A percentile compares a stretch with the other conserved stretches of the same genome.
Evolutionary conservation across 23 red algal genomes (phyloP).

Genomic region (Gracilaria vermiculophylla): DNA sequence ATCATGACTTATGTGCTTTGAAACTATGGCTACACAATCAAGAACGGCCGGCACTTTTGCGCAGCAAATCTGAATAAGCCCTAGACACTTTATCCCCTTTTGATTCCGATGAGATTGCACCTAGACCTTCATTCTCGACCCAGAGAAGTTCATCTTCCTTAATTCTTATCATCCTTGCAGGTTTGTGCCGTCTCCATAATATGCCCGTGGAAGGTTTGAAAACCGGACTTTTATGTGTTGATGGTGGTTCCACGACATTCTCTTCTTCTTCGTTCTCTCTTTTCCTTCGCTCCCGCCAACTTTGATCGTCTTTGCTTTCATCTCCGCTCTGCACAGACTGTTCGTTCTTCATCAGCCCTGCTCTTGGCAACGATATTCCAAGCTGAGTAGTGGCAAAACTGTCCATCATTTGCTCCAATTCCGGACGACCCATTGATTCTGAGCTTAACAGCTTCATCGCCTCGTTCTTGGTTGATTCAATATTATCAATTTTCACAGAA

Average conservation of each 20-base stretch:
- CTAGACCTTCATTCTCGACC: constrained; percentile 34
- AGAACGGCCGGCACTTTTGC: neutral
- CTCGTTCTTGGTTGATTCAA: constrained; percentile 4
- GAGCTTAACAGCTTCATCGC: constrained; percentile 2
- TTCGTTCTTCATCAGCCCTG: neutral
- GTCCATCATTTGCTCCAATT: constrained; percentile 51
- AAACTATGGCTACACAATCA: neutral
- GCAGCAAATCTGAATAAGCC: constrained; percentile 41
- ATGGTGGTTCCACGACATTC: neutral
- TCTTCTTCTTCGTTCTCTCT: neutral
- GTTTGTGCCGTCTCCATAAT: constrained; percentile 49
- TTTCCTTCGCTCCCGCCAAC: neutral
- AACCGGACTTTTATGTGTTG: neutral
- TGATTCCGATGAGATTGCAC: constrained; percentile 24
- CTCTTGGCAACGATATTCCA: constrained; percentile 1
- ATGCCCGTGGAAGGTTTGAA: constrained; percentile 7
- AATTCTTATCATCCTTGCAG: constrained; percentile 23
- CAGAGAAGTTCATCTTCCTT: constrained; percentile 47
- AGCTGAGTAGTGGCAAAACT: constrained; percentile 23
- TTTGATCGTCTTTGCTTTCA: neutral
- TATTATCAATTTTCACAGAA: neutral
- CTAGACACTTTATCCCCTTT: constrained; percentile 14
- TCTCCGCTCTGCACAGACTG: neutral
- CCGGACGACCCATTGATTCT: constrained; percentile 24
- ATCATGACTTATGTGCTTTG: too few relatives aligned